Conservation (phyloP, 2,329 filamentous ascomycete species). For the Cladophialophora chaetospira region DNA sequence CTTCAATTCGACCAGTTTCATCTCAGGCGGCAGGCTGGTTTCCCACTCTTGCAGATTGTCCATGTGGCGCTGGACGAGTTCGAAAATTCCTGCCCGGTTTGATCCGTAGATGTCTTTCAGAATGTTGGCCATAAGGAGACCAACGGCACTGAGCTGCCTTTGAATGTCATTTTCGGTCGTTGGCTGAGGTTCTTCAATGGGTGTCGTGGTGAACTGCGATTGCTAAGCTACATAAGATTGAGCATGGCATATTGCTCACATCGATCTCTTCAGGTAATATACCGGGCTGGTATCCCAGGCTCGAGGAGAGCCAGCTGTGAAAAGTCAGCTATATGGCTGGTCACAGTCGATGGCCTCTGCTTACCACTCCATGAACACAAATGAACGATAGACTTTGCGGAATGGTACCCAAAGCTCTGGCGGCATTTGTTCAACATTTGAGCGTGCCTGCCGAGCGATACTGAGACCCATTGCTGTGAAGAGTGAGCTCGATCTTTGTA, state of each 20-base stretch:
- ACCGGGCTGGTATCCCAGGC: slow-evolving; percentile 14
- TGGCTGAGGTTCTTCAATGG: slow-evolving; percentile 12
- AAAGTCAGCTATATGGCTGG: neutral
- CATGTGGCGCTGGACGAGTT: slow-evolving; percentile 2
- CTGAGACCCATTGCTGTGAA: slow-evolving; percentile 9
- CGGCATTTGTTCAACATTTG: slow-evolving; percentile 5
- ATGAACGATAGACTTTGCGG: slow-evolving; percentile 15
- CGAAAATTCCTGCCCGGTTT: slow-evolving; percentile 4
- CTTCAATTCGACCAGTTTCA: slow-evolving; percentile 7
- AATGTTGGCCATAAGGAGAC: slow-evolving; percentile 11
- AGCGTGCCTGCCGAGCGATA: slow-evolving; percentile 14
- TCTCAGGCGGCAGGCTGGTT: slow-evolving; percentile 1
- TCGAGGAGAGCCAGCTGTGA: slow-evolving; percentile 15
- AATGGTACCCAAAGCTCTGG: slow-evolving; percentile 1
- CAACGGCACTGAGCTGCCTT: slow-evolving; percentile 11
- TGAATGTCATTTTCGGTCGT: slow-evolving; percentile 16
- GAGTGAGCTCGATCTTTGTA: neutral
- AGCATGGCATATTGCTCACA: neutral
- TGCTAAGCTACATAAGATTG: neutral
- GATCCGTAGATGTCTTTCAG: slow-evolving; percentile 12
- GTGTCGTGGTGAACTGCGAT: slow-evolving; percentile 4
- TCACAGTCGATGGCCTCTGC: neutral
- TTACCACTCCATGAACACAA: slow-evolving; percentile 21
- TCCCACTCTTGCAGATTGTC: slow-evolving; percentile 12
- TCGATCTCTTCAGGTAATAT: slow-evolving; percentile 9